These are phyloP conservation scores for Fusarium sp. DNA, from an alignment of 2,329 filamentous ascomycete genomes.

Conservation along the genomic window DNA sequence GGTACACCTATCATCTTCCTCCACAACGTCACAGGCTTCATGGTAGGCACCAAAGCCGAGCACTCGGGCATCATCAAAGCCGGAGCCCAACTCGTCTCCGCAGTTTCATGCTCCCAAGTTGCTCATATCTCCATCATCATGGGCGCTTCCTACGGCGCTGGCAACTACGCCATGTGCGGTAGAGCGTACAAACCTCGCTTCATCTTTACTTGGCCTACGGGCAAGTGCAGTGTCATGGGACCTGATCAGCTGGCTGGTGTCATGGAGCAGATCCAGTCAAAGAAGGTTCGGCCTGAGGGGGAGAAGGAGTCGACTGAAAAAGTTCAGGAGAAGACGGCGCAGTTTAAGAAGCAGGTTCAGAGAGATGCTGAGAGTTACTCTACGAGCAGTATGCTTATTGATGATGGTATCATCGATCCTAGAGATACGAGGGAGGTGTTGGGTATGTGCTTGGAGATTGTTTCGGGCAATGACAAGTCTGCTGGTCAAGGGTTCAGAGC, in stretches of 20 bases:
- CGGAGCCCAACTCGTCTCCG: constrained; percentile 59
- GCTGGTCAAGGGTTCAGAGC: background rate
- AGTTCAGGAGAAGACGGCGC: constrained; percentile 37
- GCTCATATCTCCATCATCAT: constrained; percentile 59
- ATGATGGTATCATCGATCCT: constrained; percentile 49
- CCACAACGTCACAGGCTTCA: constrained; percentile 62
- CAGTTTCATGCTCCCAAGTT: constrained; percentile 57
- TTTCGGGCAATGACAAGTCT: constrained; percentile 6
- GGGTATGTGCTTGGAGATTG: constrained; percentile 52
- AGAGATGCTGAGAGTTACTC: constrained; percentile 40
- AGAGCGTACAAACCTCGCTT: background rate
- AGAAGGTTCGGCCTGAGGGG: background rate
- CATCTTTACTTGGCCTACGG: constrained; percentile 37
- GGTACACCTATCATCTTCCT: constrained; percentile 57
- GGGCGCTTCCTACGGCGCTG: constrained; percentile 55
- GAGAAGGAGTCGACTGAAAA: background rate
- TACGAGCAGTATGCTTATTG: constrained; percentile 40
- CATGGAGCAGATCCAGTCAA: constrained; percentile 37
- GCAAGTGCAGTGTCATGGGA: constrained; percentile 41
- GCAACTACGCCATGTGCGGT: constrained; percentile 1
- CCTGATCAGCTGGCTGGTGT: constrained; percentile 42
- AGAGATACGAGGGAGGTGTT: constrained; percentile 39
- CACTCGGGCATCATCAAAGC: constrained; percentile 58
- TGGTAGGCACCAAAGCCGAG: constrained; percentile 60
- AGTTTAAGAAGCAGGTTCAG: constrained; percentile 34